These are phyloP conservation scores for Penicillium parvum DNA, from an alignment of 495 filamentous ascomycete genomes.

Conservation along the genomic window DNA sequence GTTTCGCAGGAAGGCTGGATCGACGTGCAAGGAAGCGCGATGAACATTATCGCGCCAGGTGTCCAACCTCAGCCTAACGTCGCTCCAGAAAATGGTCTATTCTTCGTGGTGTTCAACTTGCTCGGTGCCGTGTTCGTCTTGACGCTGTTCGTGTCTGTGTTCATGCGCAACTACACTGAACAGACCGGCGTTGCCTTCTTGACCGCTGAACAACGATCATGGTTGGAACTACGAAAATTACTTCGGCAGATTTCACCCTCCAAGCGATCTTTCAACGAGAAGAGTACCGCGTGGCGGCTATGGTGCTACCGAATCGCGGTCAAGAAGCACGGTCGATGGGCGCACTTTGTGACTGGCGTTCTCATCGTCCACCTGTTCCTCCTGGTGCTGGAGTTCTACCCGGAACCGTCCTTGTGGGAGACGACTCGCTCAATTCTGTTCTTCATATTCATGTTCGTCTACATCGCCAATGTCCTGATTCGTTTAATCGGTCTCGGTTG, in stretches of 20 bases:
- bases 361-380: conserved; percentile 80
- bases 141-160: conserved; percentile 97
- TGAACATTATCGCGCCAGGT: conserved; percentile 74
- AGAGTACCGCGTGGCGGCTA: conserved; percentile 69
- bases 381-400: conserved; percentile 81
- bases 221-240: conserved; percentile 92
- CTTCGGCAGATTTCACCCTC: conserved; percentile 91
- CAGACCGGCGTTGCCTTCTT: conserved; percentile 96
- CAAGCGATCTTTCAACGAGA: conserved; percentile 72
- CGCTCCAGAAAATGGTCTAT: conserved; percentile 80
- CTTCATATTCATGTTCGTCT: conserved; percentile 77
- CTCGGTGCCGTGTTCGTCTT: conserved; percentile 95
- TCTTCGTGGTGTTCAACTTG: conserved; percentile 96
- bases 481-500: conserved; percentile 87
- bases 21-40: conserved; percentile 78
- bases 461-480: conserved; percentile 78
- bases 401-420: conserved; percentile 63
- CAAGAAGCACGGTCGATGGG: conserved; percentile 93
- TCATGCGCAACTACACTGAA: conserved; percentile 99
- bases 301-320: conserved; percentile 95
- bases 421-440: conserved; percentile 66
- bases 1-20: conserved; percentile 98
- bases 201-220: conserved; percentile 93
- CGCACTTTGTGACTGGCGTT: conserved; percentile 68
- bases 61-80: conserved; percentile 63